Evolutionary conservation across 108 stramenopile species (phyloP).

Genomic region (Schizochytrium sp.): DNA sequence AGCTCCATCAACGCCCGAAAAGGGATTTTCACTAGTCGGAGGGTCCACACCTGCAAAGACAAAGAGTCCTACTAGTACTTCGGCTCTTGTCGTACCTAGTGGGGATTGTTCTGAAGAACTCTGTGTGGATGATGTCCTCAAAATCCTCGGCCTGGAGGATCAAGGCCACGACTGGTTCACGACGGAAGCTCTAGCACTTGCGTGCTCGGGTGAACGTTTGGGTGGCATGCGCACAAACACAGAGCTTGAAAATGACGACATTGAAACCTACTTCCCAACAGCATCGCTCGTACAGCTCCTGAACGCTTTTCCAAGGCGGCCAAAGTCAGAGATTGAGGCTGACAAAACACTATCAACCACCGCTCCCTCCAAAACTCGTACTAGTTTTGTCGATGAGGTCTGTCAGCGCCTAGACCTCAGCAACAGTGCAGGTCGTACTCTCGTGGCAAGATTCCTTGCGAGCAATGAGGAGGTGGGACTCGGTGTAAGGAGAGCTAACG

Average conservation of each 20-base stretch:
- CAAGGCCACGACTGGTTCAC: slow-evolving; percentile 56
- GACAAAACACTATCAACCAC: not conserved
- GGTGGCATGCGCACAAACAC: slow-evolving; percentile 10
- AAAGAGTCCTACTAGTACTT: not conserved
- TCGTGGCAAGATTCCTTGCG: slow-evolving; percentile 22
- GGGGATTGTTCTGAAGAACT: not conserved
- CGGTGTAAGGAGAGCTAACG: not conserved
- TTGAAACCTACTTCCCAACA: not conserved
- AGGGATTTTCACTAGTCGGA: not conserved
- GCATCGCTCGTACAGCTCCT: not conserved
- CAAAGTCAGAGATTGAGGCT: not conserved
- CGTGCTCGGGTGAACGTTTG: not conserved
- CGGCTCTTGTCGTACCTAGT: not conserved
- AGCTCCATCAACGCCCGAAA: slow-evolving; percentile 4
- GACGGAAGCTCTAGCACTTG: slow-evolving; percentile 45
- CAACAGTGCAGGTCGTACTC: not conserved
- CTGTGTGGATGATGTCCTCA: slow-evolving; percentile 35
- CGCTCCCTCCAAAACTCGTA: not conserved
- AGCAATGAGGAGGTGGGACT: not conserved
- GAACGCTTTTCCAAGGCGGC: slow-evolving; percentile 15
- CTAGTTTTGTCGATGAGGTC: not conserved
- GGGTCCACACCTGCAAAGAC: not conserved
- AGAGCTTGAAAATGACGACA: not conserved
- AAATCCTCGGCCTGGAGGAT: not conserved
- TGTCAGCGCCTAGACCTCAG: not conserved